These are phyloP conservation scores for Elasticomyces elasticus DNA, from an alignment of 495 filamentous ascomycete species.

Conservation along the genomic window DNA sequence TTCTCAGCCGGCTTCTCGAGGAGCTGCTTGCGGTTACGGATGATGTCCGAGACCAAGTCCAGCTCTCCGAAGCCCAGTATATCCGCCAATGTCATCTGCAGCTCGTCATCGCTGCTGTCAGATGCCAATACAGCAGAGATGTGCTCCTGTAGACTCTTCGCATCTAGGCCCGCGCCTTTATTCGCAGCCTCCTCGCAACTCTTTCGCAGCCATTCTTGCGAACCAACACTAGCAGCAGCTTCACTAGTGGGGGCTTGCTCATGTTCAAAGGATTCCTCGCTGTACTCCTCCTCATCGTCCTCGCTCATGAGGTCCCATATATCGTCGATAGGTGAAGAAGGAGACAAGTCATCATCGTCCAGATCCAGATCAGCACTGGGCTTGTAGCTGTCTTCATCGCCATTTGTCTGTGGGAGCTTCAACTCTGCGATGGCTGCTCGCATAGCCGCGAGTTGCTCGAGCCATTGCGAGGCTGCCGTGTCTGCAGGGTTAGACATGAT, in stretches of 20 bases:
- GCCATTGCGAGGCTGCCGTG: constrained; percentile 48
- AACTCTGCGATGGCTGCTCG: constrained; percentile 60
- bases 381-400: constrained; percentile 21
- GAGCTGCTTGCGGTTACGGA: constrained; percentile 61
- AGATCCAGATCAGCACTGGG: constrained; percentile 51
- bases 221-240: constrained; percentile 14
- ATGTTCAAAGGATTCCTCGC: constrained; percentile 40
- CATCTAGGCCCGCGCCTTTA: constrained; percentile 52
- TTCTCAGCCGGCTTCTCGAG: constrained; percentile 35
- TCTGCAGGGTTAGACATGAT: constrained; percentile 30
- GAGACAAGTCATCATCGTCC: constrained; percentile 50
- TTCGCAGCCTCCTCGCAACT: constrained; percentile 52
- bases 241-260: constrained; percentile 10
- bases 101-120: constrained; percentile 59
- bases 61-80: constrained; percentile 86
- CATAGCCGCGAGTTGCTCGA: constrained; percentile 61
- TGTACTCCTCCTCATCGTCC: constrained; percentile 50
- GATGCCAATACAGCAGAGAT: constrained; percentile 58
- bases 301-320: constrained; percentile 85
- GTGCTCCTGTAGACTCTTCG: constrained; percentile 56
- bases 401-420: constrained; percentile 44
- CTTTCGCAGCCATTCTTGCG: constrained; percentile 50
- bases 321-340: constrained; percentile 57
- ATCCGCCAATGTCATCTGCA: constrained; percentile 84
- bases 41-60: constrained; percentile 76